A percentile compares a stretch with the other conserved stretches of the same genome.
phyloP scores from a whole-genome alignment of 2,329 filamentous ascomycete genomes.

The Penicillium sp. region DNA sequence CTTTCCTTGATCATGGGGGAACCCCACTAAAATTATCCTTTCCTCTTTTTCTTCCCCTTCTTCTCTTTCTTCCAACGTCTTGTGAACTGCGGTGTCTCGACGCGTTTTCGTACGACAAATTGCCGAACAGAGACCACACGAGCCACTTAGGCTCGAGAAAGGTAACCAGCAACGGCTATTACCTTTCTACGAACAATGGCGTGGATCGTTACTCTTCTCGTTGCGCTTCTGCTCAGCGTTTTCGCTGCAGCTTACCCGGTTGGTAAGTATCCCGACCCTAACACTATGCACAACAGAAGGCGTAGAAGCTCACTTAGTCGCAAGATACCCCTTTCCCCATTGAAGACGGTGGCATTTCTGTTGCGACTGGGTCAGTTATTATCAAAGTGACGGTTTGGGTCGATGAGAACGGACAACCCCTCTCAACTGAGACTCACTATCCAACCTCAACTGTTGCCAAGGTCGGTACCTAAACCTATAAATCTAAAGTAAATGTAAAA shows the following conservation, averaged over 20 bases:
- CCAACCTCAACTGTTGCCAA: conserved; percentile 14
- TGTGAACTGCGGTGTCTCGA: not conserved
- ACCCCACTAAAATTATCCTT: not conserved
- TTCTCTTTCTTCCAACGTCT: not conserved
- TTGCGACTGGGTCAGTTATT: conserved; percentile 34
- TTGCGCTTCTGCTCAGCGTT: conserved; percentile 26
- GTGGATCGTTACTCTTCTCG: conserved; percentile 25
- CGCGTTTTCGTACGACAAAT: not conserved
- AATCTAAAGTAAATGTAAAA: not conserved
- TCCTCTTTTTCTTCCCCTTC: not conserved
- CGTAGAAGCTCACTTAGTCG: not conserved
- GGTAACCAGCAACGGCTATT: not conserved
- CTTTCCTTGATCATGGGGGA: not conserved
- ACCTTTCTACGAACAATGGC: conserved; percentile 20
- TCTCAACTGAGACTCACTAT: conserved; percentile 46
- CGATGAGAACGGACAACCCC: conserved; percentile 59
- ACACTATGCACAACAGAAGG: not conserved
- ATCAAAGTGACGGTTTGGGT: conserved; percentile 64
- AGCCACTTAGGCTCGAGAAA: not conserved
- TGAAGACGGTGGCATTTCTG: conserved; percentile 43
- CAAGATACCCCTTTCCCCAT: conserved; percentile 1
- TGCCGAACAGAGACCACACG: not conserved
- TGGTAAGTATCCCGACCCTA: conserved; percentile 25
- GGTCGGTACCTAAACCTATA: conserved; percentile 17
- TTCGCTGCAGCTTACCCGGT: conserved; percentile 28